Base-by-base conservation (phyloP, 768 basidiomycete genomes). In the Mycena vulgaris region DNA sequence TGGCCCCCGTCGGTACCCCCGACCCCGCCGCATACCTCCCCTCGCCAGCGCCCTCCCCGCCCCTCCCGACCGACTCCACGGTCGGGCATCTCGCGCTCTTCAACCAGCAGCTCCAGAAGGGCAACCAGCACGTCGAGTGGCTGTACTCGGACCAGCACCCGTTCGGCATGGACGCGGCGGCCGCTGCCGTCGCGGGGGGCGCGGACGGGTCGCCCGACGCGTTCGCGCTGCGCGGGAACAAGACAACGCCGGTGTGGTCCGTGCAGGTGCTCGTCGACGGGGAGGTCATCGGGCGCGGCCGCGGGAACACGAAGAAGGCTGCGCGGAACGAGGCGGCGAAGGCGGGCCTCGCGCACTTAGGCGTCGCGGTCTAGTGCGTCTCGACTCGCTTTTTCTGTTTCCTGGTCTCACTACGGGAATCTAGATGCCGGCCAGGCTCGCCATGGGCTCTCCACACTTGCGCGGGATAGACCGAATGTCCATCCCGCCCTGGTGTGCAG, bases 281-380 rank as follows among this genome's bases (percentile, higher is more conserved):
- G 4, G 83, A 88, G 62, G 81, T 85, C 53, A 85, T 86, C 80
- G 93, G 93, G 6, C 77, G 77, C 16, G 94, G 94, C 1, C 85
- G 81, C 63, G 94, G 93, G 13, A 88, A 86, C 71, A 94, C 92
- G 47, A 95, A 95, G 86, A 93, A 91, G 78, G 87, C 88, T 1
- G 94, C 94, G 1, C 86, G 91, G 76, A 94, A 94, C 75, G 93
- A 93, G 76, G 94, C 94, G 6, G 94, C 94, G 33, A 94, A 93
- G 78, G 83, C 89, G 72, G 93, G 92, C 3, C 83, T 95, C 70
- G 78, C 83, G 75, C 86, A 80, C 65, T 72, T 95, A 78, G 91
- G 89, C 2, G 84, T 93, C 53, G 69, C 81, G 47, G 88, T 89
- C 55, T 87, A 80, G 86, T 85, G 76, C 80, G 86, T 84, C 11